These are phyloP conservation scores for Castanea crenata DNA, from an alignment of 306 rosid species.

Conservation along the genomic window DNA sequence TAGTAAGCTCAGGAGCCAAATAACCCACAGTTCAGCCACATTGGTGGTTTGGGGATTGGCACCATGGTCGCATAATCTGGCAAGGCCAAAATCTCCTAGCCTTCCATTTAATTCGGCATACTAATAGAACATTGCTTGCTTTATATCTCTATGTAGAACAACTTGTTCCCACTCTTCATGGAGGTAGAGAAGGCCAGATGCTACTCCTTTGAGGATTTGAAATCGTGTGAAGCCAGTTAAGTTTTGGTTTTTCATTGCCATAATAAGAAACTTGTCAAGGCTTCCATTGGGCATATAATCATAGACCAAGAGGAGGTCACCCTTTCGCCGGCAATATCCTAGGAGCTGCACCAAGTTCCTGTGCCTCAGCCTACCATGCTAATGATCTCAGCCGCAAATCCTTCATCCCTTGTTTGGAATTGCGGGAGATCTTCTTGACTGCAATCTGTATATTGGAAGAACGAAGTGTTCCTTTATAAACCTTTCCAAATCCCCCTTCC, in stretches of 20 bases:
- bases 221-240: slow-evolving; percentile 38
- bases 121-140: slow-evolving; percentile 68
- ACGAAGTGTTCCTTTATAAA: slow-evolving; percentile 31
- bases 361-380: slow-evolving; percentile 37
- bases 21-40: slow-evolving; percentile 70
- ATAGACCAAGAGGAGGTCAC: slow-evolving; percentile 32
- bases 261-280: slow-evolving; percentile 25
- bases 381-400: slow-evolving; percentile 36
- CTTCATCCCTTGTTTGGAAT: slow-evolving; percentile 37
- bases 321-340: slow-evolving; percentile 34
- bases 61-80: slow-evolving; percentile 57
- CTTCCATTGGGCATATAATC: slow-evolving; percentile 44
- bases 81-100: slow-evolving; percentile 74
- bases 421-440: slow-evolving; percentile 29
- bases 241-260: not conserved
- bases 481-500: slow-evolving; percentile 39
- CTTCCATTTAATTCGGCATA: slow-evolving; percentile 53
- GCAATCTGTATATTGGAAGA: slow-evolving; percentile 20
- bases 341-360: slow-evolving; percentile 36
- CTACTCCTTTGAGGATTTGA: slow-evolving; percentile 18
- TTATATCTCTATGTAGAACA: slow-evolving; percentile 70
- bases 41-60: slow-evolving; percentile 55
- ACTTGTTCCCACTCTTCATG: slow-evolving; percentile 67
- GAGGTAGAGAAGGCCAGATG: slow-evolving; percentile 30
- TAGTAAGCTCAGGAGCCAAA: slow-evolving; percentile 58